A percentile compares a stretch with the other conserved stretches of the same genome.
Conservation (phyloP, 176 grass and related monocot genomes). For the Olyra latifolia region DNA sequence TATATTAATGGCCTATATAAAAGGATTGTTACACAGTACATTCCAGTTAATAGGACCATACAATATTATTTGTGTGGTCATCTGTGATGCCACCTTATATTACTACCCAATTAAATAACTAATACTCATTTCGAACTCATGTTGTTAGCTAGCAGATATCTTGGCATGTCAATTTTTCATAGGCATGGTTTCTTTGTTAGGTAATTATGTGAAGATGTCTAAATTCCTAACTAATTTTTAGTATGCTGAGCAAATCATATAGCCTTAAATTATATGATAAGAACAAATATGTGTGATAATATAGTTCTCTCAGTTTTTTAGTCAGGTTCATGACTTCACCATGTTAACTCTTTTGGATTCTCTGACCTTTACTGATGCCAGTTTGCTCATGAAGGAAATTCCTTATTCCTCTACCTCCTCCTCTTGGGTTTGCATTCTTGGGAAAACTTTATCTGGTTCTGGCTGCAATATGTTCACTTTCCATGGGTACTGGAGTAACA, state of each 20-base stretch:
- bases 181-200: not conserved
- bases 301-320: not conserved
- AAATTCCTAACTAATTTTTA: not conserved
- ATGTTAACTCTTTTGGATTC: not conserved
- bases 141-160: not conserved
- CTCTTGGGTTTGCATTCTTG: constrained; percentile 72
- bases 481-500: constrained; percentile 66
- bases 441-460: constrained; percentile 74
- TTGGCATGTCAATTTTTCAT: not conserved
- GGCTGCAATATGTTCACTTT: constrained; percentile 61
- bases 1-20: not conserved
- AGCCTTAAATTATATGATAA: not conserved
- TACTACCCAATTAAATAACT: not conserved
- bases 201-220: not conserved
- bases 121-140: not conserved
- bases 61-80: not conserved
- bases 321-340: not conserved
- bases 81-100: not conserved
- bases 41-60: not conserved
- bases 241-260: not conserved
- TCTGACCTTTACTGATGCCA: constrained; percentile 28
- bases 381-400: constrained; percentile 76
- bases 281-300: not conserved
- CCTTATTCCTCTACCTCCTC: constrained; percentile 79
- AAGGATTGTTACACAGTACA: not conserved